Base-by-base conservation (phyloP, 441 rosid species). In the Eutrema salsugineum region DNA sequence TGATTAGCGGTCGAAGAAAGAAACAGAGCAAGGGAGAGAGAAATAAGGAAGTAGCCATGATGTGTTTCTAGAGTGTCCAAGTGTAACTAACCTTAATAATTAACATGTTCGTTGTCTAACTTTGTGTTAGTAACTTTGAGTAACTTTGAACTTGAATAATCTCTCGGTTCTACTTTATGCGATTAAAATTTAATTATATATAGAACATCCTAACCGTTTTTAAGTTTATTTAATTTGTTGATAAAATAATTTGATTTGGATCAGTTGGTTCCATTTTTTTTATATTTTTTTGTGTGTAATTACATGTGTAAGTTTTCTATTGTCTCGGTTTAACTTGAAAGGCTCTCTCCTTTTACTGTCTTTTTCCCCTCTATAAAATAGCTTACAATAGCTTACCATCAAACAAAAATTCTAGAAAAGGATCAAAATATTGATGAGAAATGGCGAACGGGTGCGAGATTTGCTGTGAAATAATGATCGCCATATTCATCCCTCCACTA, bases 391-490 rank as follows among this genome's bases (percentile, higher is more conserved):
- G 10, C 9, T 56, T 36, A 17, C 39, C 17, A 46, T 47, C 17
- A 4, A 54, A 11, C 20, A 55, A 44, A 36, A 17, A n/a, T 32
- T 32, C 5, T 2, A 28, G 30, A 30, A 11, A 42, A 44, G 9
- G 40, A 66, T 6, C 14, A 64, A 72, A 47, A 35, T 8, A 53
- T 39, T 54, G 36, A 60, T 54, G 36, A 60, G 28, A 80, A 49
- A 88, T 88, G 96, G 86, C 92, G 11, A 77, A 57, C 27, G 53
- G 81, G 20, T 89, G 97, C 24, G 97, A 81, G 71, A 88, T 88
- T 72, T 78, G 71, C 65, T 89, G 97, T 81, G 96, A 91, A 64
- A 79, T 89, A 76, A 67, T 90, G 49, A 91, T 91, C 79, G 96
- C 96, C 40, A 78, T 90, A 57, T 11, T 91, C 61, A 83, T 91